A percentile compares a stretch with the other conserved stretches of the same genome.
Conservation (phyloP, 169 alveolate genomes). For the Plasmodium gallinaceum region DNA sequence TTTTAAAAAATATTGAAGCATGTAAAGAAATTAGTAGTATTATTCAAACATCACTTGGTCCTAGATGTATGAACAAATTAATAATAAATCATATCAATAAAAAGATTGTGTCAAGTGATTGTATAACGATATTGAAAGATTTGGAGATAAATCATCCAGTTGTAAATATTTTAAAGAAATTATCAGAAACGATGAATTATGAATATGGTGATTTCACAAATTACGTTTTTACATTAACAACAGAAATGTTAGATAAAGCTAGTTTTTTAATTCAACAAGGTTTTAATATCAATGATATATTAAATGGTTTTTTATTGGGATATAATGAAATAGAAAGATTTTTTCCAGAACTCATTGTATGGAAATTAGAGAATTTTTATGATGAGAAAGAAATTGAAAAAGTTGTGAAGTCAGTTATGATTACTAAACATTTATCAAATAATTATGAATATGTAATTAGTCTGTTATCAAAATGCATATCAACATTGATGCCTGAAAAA, state of each 20-base stretch:
- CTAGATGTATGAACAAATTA: constrained; percentile 97
- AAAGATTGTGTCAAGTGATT: constrained; percentile 97
- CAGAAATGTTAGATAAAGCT: constrained; percentile 95
- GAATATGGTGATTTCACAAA: constrained; percentile 99
- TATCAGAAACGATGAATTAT: constrained; percentile 96
- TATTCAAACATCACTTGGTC: constrained; percentile 97
- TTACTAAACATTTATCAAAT: constrained; percentile 66
- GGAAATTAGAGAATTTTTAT: constrained; percentile 82
- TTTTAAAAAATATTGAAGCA: constrained; percentile 94
- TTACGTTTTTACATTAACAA: constrained; percentile 97
- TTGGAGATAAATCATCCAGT: constrained; percentile 99
- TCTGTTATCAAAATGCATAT: constrained; percentile 93
- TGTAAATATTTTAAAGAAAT: constrained; percentile 97
- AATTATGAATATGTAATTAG: constrained; percentile 78
- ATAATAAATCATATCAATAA: constrained; percentile 98
- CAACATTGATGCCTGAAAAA: constrained; percentile 93
- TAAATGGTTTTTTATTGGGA: constrained; percentile 92
- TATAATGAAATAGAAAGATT: constrained; percentile 56
- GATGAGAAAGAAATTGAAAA: constrained; percentile 84
- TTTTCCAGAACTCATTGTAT: constrained; percentile 57
- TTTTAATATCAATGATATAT: constrained; percentile 96
- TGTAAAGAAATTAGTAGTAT: constrained; percentile 93
- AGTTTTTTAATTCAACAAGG: constrained; percentile 92
- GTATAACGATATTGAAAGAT: constrained; percentile 97
- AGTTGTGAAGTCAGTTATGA: constrained; percentile 86